Conservation (phyloP, 345 rosid genomes). For the Rhizophora mangle region DNA sequence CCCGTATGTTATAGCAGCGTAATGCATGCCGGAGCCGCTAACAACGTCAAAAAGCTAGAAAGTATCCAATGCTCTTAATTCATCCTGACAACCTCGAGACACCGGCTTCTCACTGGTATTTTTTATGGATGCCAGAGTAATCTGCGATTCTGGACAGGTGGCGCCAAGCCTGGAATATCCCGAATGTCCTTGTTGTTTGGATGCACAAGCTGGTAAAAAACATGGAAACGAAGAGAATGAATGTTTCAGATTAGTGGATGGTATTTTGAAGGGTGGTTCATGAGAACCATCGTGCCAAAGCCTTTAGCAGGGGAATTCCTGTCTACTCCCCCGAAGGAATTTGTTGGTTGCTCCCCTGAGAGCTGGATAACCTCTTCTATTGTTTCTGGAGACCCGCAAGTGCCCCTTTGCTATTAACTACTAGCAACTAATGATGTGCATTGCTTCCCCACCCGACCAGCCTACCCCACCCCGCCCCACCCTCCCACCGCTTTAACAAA, state of each 20-base stretch:
- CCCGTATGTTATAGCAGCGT: background rate
- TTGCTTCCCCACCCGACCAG: too few species aligned
- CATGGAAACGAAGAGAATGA: background rate
- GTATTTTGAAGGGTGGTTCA: too few species aligned
- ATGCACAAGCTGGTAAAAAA: conserved; percentile 68
- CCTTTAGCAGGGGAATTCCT: too few species aligned
- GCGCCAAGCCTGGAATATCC: conserved; percentile 87
- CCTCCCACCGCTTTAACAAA: too few species aligned
- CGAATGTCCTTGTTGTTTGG: conserved; percentile 89
- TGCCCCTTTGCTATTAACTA: too few species aligned
- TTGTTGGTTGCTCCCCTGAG: too few species aligned
- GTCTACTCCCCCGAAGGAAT: too few species aligned
- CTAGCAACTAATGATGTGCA: too few species aligned
- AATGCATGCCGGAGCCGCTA: conserved; percentile 1
- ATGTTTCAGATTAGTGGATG: background rate
- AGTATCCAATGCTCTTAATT: background rate
- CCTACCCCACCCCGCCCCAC: too few species aligned
- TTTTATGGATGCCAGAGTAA: conserved; percentile 59
- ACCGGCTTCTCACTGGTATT: background rate
- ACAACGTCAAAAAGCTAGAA: background rate
- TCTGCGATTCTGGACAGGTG: conserved; percentile 75
- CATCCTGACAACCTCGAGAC: background rate
- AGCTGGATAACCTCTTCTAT: too few species aligned
- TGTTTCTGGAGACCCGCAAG: too few species aligned
- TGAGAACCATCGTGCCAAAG: too few species aligned